phyloP scores from a whole-genome alignment of 108 stramenopile species.

The Discostella stelligeroides region DNA sequence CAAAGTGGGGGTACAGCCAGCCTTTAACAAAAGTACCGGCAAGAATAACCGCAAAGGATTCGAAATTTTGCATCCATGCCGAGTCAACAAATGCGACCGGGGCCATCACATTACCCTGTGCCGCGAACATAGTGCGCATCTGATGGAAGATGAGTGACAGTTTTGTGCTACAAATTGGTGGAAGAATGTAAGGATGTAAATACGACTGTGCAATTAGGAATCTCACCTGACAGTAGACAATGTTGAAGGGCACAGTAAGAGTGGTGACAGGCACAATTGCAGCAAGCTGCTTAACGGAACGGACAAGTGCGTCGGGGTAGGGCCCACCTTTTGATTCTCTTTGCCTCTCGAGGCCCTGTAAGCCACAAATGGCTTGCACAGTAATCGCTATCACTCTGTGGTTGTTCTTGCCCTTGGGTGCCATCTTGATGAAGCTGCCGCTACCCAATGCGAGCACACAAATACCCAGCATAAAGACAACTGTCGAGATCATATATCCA shows the following conservation, averaged over 20 bases:
- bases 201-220: no score
- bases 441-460: constrained; percentile 1
- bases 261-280: background rate
- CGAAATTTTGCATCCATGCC: background rate
- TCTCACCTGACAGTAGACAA: constrained; percentile 11
- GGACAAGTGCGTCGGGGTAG: background rate
- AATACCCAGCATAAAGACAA: constrained; percentile 3
- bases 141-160: no score
- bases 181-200: no score
- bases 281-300: background rate
- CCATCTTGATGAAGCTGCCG: background rate
- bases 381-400: background rate
- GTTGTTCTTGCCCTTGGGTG: background rate
- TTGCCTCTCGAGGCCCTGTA: background rate
- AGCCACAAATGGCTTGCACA: background rate
- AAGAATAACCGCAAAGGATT: background rate
- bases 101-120: constrained; percentile 2
- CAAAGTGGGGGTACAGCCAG: background rate
- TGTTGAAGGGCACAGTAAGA: constrained; percentile 21
- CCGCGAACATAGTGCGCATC: background rate
- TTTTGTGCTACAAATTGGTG: no score
- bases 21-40: background rate
- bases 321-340: background rate
- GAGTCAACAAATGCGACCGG: background rate
- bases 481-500: constrained; percentile 29